Base-by-base conservation (phyloP, 371 early-diverging fungal genomes). In the Rhizopus microsporus region DNA sequence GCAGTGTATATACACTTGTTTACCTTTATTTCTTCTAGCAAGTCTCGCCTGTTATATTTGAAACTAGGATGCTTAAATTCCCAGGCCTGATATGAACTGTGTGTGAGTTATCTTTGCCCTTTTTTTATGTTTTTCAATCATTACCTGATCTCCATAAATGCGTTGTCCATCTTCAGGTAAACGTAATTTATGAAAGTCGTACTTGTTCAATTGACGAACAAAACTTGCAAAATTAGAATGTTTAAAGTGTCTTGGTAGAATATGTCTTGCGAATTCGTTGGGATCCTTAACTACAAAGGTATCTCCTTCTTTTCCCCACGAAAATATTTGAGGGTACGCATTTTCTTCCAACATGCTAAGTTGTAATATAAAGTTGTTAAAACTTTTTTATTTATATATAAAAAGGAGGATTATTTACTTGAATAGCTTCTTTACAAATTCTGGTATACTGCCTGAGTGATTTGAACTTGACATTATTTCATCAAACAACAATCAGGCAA, bases 161-260 rank as follows among this genome's bases (percentile, higher is more conserved):
- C 71, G 69, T 12, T 73, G 75, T 8, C 78, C 73, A 35, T 88
- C 88, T 17, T 86, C 87, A 12, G 78, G 74, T 17, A 71, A 74
- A 44, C 80, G 62, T 46, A 93, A 78, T 68, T 93, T 94, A 74
- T 94, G 92, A 71, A 97, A 96, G 53, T 75, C 76, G 64, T 97
- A 97, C 75, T 92, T 97, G 75, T 97, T 97, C 12, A 97, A 81
- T 69, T 97, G 98, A 13, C 98, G 83, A 9, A 96, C 92, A 78
- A 97, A 96, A 51, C 89, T 89, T n/a, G 91, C 86, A 68, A 95
- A 89, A 62, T 97, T 95, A 63, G 88, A 91, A 76, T 95, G 95
- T 66, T 94, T 94, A 70, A 95, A 95, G 67, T 92, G 89, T 47
- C 78, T 81, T n/a, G 93, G 91, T 12, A 96, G 77, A 45, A 95